phyloP scores from a whole-genome alignment of 345 rosid species.

The Lenwebbia sp. region DNA sequence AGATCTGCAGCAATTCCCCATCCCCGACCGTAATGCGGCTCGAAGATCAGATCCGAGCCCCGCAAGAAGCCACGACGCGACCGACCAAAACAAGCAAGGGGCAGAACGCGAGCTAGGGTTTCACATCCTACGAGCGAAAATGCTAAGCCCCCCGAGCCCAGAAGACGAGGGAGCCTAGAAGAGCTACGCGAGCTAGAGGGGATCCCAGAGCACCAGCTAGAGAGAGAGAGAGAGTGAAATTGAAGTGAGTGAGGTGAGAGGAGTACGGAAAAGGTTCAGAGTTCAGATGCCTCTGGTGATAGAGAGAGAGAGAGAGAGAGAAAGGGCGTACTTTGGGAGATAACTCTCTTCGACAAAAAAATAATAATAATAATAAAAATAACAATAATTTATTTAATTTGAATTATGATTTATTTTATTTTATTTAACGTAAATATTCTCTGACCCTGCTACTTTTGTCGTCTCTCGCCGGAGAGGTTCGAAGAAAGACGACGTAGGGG shows the following conservation, averaged over 20 bases:
- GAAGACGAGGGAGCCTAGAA: too few species aligned
- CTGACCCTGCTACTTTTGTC: not conserved
- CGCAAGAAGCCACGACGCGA: not conserved
- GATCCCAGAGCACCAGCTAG: too few species aligned
- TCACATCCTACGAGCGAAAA: too few species aligned
- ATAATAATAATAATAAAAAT: not conserved
- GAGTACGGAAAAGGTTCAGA: not conserved
- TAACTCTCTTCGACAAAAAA: not conserved
- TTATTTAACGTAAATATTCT: not conserved
- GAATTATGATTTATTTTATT: not conserved
- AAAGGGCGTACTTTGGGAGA: not conserved
- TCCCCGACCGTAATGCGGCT: constrained; percentile 5
- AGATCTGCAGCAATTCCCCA: constrained; percentile 99
- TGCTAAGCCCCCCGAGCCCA: too few species aligned
- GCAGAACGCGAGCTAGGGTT: not conserved
- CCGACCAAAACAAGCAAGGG: not conserved
- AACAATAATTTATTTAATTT: not conserved
- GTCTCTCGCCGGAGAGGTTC: not conserved
- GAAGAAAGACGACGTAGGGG: not conserved
- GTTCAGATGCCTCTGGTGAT: too few species aligned
- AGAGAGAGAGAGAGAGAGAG: not conserved
- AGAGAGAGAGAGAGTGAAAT: too few species aligned
- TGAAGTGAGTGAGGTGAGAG: not conserved
- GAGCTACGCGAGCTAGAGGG: too few species aligned
- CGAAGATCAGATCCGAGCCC: not conserved